Base-by-base conservation (phyloP, 176 grass and related monocot species). In the Eremochloa ophiuroides region DNA sequence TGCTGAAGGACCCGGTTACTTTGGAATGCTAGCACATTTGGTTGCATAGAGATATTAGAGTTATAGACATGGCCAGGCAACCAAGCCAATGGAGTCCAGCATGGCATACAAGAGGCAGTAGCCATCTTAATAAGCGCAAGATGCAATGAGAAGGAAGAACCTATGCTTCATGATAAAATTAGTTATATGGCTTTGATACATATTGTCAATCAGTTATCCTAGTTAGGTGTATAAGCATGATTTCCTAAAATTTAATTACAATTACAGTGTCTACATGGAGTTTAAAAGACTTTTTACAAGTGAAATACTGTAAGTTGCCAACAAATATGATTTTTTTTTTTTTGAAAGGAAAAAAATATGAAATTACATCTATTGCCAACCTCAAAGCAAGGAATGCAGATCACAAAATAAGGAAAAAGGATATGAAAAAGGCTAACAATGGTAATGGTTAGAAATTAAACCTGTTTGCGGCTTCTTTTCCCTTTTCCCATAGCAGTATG, bases 391-490 rank as follows among this genome's bases (percentile, higher is more conserved):
- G 68, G 43, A 89, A 81, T 60, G 30, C 7, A 68, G 20, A 83
- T 88, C 13, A 42, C 40, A 42, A 70, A 28, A 26, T 26, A 42
- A 53, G n/a, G 7, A 30, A 33, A 30, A 55, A 23, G 10, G 28
- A 7, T 55, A 53, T 30, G 17, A 8, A 17, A 46, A 80, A 35
- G 34, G 17, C 70, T 77, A 58, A 67, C 29, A 17, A 66, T 37
- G 37, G 76, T 44, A 59, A 62, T 37, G 46, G 29, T 50, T 38
- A 72, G n/a, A 50, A 81, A 61, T 25, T 26, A 34, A 88, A 96
- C 97, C 83, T 99, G 97, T 80, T 99, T 99, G 68, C 97, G 93
- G 80, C 93, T 96, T 82, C 97, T 91, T 93, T 99, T 99, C 60
- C 97, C 97, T 86, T 99, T 99, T 41, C 97, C 97, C 97, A 99